phyloP scores from a whole-genome alignment of 2,329 filamentous ascomycete species.

The Alternaria sp. region DNA sequence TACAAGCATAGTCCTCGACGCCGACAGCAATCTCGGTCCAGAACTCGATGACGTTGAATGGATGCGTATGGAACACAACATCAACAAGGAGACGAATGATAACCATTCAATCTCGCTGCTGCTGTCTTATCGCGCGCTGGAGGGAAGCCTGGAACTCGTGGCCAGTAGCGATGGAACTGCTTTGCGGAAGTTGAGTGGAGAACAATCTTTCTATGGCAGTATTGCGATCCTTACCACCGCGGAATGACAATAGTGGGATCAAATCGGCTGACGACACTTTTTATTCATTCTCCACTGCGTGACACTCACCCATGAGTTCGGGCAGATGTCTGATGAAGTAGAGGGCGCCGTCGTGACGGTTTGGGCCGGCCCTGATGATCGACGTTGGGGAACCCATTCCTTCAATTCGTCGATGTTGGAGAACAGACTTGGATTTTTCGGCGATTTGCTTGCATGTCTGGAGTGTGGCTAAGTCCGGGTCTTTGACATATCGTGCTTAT shows the following conservation, averaged over 20 bases:
- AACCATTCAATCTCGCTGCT: neutral
- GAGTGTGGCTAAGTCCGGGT: neutral
- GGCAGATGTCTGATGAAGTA: neutral
- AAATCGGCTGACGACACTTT: neutral
- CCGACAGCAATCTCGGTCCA: neutral
- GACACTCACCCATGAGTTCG: neutral
- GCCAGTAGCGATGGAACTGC: neutral
- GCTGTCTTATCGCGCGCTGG: neutral
- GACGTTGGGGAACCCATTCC: neutral
- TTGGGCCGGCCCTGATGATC: neutral
- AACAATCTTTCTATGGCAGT: neutral
- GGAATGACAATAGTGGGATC: neutral
- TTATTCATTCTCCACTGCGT: neutral
- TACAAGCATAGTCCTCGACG: neutral
- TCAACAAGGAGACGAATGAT: neutral
- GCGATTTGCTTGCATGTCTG: neutral
- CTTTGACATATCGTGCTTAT: neutral
- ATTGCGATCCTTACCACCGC: neutral
- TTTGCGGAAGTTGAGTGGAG: neutral
- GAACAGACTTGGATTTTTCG: neutral
- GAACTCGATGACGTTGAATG: neutral
- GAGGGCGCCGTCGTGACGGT: neutral
- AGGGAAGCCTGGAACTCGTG: neutral
- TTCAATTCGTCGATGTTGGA: neutral
- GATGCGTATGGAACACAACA: neutral